Evolutionary conservation across 805 yeast genomes (phyloP).

Genomic region (Cyberlindnera sargentensis): DNA sequence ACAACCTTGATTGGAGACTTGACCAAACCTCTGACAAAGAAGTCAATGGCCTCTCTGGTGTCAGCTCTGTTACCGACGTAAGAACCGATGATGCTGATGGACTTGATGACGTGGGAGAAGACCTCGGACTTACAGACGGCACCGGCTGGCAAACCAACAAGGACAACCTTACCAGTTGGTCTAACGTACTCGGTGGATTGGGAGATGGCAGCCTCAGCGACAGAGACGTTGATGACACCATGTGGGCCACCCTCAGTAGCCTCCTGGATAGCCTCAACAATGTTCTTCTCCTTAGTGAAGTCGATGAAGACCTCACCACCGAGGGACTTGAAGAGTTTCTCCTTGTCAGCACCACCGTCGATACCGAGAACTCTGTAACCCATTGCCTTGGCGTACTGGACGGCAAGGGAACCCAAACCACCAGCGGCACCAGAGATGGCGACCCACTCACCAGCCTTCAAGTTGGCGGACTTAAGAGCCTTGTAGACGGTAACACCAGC

Average conservation of each 20-base stretch:
- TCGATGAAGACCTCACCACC: conserved; percentile 67
- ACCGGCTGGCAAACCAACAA: conserved; percentile 58
- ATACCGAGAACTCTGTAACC: conserved; percentile 68
- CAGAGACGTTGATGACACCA: conserved; percentile 37
- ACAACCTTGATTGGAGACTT: conserved; percentile 68
- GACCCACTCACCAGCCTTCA: conserved; percentile 66
- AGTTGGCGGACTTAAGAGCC: conserved; percentile 54
- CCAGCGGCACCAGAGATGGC: conserved; percentile 78
- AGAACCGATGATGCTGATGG: conserved; percentile 58
- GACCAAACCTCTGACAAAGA: conserved; percentile 65
- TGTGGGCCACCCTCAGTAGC: conserved; percentile 64
- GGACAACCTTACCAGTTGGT: conserved; percentile 52
- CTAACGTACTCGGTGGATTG: conserved; percentile 48
- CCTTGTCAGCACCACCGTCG: conserved; percentile 72
- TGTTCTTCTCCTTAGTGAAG: conserved; percentile 44
- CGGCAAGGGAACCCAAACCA: conserved; percentile 72
- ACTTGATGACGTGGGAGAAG: conserved; percentile 47
- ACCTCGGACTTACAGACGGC: conserved; percentile 47
- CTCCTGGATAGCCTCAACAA: conserved; percentile 38
- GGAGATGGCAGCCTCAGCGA: conserved; percentile 45
- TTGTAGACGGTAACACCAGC: conserved; percentile 54
- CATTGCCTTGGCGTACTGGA: conserved; percentile 74
- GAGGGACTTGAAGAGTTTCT: conserved; percentile 41
- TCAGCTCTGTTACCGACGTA: conserved; percentile 88
- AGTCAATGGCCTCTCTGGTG: conserved; percentile 72